Conservation (phyloP, 140 eudicot genomes). For the Flaveria floridana region DNA sequence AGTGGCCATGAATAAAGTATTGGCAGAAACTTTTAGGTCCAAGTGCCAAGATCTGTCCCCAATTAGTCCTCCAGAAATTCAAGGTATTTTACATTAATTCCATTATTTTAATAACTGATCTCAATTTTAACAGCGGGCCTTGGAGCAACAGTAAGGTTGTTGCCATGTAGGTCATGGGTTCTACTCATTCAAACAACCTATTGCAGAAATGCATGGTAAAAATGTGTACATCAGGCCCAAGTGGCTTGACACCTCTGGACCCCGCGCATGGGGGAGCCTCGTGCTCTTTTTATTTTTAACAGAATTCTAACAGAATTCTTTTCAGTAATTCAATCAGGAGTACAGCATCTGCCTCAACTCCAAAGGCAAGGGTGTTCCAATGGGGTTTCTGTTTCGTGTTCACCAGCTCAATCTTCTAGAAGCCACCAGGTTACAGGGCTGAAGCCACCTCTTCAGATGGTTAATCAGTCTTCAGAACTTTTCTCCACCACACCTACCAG, state of each 20-base stretch:
- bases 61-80: conserved; percentile 35
- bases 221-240: no score
- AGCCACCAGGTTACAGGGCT: conserved; percentile 25
- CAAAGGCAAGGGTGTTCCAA: conserved; percentile 31
- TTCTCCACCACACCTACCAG: conserved; percentile 38
- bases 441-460: conserved; percentile 32
- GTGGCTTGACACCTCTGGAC: no score
- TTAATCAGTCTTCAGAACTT: conserved; percentile 33
- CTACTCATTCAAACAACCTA: no score
- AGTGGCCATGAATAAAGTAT: conserved; percentile 46
- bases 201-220: no score
- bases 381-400: conserved; percentile 28
- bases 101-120: not conserved
- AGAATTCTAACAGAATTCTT: not conserved
- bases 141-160: no score
- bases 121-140: not conserved
- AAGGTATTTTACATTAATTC: conserved; percentile 32
- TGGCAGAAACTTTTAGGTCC: conserved; percentile 58
- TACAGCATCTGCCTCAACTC: conserved; percentile 35
- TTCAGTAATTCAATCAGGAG: conserved; percentile 39
- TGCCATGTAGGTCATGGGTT: no score
- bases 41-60: conserved; percentile 54
- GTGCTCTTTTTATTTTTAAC: not conserved
- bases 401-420: conserved; percentile 37
- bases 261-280: no score